These are phyloP conservation scores for Bonia amplexicaulis DNA, from an alignment of 176 grass and related monocot species.

Conservation along the genomic window DNA sequence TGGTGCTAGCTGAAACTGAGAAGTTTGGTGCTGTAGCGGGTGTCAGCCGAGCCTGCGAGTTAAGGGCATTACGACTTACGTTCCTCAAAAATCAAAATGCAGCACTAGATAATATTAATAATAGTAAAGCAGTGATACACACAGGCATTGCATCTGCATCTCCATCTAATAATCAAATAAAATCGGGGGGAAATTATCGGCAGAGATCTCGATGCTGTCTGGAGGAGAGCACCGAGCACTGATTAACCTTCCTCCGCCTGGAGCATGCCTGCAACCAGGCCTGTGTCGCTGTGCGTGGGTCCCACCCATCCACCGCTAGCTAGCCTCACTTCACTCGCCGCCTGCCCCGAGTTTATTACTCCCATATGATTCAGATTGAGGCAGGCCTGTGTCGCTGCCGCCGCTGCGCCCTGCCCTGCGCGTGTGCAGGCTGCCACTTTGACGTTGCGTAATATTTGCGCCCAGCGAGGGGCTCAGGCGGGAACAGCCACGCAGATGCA, in stretches of 20 bases:
- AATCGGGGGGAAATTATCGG: background rate
- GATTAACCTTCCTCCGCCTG: background rate
- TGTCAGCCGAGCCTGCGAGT: background rate
- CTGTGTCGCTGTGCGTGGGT: background rate
- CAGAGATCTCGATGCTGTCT: background rate
- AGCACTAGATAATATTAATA: too few relatives aligned
- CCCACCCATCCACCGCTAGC: background rate
- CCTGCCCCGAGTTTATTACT: background rate
- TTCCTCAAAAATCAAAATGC: background rate
- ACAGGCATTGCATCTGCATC: background rate
- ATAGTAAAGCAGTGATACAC: background rate
- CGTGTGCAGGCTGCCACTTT: background rate
- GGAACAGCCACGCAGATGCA: background rate
- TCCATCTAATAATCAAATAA: background rate
- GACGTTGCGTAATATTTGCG: background rate
- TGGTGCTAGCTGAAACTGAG: background rate
- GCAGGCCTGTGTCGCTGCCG: background rate
- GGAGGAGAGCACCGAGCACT: background rate
- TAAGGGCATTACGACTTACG: too few relatives aligned
- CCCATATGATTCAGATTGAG: slow-evolving; percentile 15
- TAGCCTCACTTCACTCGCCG: background rate
- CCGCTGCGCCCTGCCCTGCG: background rate
- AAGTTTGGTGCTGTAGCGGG: background rate
- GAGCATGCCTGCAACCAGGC: background rate
- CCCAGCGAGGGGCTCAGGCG: background rate